Evolutionary conservation across 345 rosid species (phyloP).

Genomic region (Eucalyptus brandiana): DNA sequence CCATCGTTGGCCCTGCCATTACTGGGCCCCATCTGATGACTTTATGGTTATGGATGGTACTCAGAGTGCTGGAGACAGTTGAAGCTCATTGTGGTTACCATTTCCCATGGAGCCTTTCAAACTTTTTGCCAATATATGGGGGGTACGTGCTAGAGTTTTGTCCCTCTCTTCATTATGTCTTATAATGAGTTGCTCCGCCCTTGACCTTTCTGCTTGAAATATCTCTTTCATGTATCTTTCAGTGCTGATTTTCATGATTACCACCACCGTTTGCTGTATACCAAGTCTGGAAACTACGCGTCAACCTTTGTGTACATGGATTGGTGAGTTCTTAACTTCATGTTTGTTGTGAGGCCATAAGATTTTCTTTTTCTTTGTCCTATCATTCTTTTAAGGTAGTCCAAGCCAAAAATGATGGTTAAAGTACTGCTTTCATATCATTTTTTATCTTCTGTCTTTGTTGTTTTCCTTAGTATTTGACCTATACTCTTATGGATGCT

Average conservation of each 20-base stretch:
- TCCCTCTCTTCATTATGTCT: background rate
- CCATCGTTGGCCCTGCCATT: constrained; percentile 87
- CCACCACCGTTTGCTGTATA: constrained; percentile 91
- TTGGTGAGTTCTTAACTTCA: constrained; percentile 40
- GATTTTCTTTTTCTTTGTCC: background rate
- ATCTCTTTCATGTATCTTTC: constrained; percentile 1
- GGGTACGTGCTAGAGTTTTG: constrained; percentile 47
- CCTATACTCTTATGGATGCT: background rate
- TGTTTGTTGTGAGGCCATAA: background rate
- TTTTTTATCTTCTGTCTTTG: background rate
- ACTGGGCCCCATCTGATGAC: constrained; percentile 94
- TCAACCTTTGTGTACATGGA: constrained; percentile 96
- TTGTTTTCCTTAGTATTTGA: background rate
- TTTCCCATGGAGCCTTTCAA: constrained; percentile 97
- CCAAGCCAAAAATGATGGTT: background rate
- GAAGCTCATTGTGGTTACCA: constrained; percentile 99
- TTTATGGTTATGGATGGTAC: constrained; percentile 90
- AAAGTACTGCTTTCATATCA: background rate
- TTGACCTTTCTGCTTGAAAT: background rate
- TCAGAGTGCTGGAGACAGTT: constrained; percentile 91
- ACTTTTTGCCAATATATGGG: constrained; percentile 86
- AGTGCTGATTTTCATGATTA: constrained; percentile 98
- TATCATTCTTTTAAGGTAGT: background rate
- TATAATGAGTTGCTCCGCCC: background rate
- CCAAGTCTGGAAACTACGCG: constrained; percentile 95